Base-by-base conservation (phyloP, 306 rosid species). In the Cercis canadensis region DNA sequence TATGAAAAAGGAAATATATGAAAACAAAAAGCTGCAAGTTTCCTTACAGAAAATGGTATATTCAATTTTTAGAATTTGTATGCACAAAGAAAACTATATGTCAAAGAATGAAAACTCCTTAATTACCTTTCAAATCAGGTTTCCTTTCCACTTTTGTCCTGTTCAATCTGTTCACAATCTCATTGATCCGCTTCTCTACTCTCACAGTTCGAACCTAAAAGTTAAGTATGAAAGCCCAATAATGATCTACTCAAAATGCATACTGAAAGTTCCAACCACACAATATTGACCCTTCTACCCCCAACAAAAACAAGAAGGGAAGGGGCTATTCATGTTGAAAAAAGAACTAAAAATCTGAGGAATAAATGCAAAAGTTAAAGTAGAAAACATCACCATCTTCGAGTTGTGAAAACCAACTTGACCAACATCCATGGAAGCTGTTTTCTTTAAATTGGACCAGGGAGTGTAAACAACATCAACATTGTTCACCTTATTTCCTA, bases 341-440 rank as follows among this genome's bases (percentile, higher is more conserved):
- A n/a, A 11, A 41, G 67, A 36, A 31, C 47, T 52, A 34, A 41
- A 39, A 57, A 41, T 69, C 19, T 5, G 49, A 62, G 5, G 32
- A 45, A 50, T 49, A 70, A 61, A 34, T 32, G 32, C 49, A 67
- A 14, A 55, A 2, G 65, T 52, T 65, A 11, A 51, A 43, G 34
- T 8, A 32, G 31, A 32, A 56, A 51, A 50, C 65, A 63, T 70
- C 71, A 93, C 98, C 89, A 77, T 88, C 84, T 90, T 93, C 6
- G 94, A 4, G 77, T 82, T 87, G 81, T 93, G 75, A 75, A 93
- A 93, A 63, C 98, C 97, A 86, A 93, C 94, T 93, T 93, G 98
- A 53, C 98, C 98, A 84, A 88, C 97, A 29, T 93, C 98, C 98
- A 93, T 93, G 8, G 98, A 90, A 41, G 97, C 86, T 55, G 96